Evolutionary conservation across 768 basidiomycete genomes (phyloP).

Genomic region (Pulveroboletus sp.): DNA sequence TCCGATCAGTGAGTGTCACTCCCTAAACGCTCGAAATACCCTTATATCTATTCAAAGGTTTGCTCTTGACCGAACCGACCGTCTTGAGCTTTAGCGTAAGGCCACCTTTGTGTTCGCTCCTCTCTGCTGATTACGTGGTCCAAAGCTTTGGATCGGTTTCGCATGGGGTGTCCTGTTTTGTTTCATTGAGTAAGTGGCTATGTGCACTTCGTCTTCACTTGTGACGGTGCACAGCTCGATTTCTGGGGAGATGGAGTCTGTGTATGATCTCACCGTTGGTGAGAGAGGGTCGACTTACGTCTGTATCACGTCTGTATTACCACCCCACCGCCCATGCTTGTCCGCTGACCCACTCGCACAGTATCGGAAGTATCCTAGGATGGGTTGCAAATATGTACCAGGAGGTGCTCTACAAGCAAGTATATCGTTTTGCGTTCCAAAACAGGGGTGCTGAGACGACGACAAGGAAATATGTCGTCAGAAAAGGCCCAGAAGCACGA

Average conservation of each 20-base stretch:
- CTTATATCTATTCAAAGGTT: conserved; percentile 8
- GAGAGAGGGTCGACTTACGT: conserved; percentile 57
- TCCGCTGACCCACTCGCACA: conserved; percentile 22
- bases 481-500: conserved; percentile 51
- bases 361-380: conserved; percentile 52
- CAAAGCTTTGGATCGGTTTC: conserved; percentile 66
- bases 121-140: not conserved
- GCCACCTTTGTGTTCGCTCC: not conserved
- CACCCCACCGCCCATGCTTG: too few species aligned
- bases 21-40: not conserved
- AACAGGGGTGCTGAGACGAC: conserved; percentile 5
- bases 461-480: conserved; percentile 25
- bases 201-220: not conserved
- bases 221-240: conserved; percentile 41
- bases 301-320: conserved; percentile 45
- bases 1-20: conserved; percentile 57
- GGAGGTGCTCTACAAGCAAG: conserved; percentile 47
- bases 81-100: conserved; percentile 70
- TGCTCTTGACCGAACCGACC: conserved; percentile 51
- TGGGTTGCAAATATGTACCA: conserved; percentile 44
- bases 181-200: conserved; percentile 49
- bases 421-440: not conserved
- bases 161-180: conserved; percentile 74
- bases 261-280: conserved; percentile 58
- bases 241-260: conserved; percentile 46